Evolutionary conservation across 1,139 yeast species (phyloP), one percentile per base, ranked within the genome.

Genomic region (Groenewaldozyma auringiensis): DNA sequence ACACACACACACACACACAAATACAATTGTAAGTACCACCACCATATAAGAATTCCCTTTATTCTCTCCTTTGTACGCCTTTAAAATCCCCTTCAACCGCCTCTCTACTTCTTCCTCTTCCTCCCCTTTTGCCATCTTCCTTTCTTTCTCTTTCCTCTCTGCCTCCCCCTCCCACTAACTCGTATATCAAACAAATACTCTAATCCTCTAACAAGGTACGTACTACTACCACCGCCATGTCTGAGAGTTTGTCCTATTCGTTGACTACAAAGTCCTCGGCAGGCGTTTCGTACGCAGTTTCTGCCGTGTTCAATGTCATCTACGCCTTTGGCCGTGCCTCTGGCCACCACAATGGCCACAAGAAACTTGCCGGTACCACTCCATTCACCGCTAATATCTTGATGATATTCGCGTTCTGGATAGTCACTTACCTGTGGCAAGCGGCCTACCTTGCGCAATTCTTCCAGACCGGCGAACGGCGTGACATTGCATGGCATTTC

Each of bases 351-450:
- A 31, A 41, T 17, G 40, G 35, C 29, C 45, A 46, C 32, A 21
- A 37, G 3, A 29, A 37, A n/a, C 41, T 46, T 6, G 45, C 46
- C 13, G 50, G 50, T n/a, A 40, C 66, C 55, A 84, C 92, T 2
- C 92, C 94, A 14, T 84, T 83, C 67, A 76, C 87, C 2, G 78
- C 78, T 21, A 76, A 77, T 54, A 64, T 74, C 31, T 48, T 79
- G 27, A 71, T 81, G 25, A 63, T 77, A 2, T 63, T 77, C 41
- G 65, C 72, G 20, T 84, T 71, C 64, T 83, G 89, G 89, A 67
- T 66, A 1, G 51, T 79, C 31, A 66, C 76, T 37, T 74, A 75
- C 51, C 48, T 77, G 3, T 58, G 74, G 43, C 94, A 84, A 63
- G 58, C 74, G 32, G 61, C 71, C 34, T 83, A 76, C 58, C 69